Evolutionary conservation across 768 basidiomycete species (phyloP).

Genomic region (Tubosaeta sp.): DNA sequence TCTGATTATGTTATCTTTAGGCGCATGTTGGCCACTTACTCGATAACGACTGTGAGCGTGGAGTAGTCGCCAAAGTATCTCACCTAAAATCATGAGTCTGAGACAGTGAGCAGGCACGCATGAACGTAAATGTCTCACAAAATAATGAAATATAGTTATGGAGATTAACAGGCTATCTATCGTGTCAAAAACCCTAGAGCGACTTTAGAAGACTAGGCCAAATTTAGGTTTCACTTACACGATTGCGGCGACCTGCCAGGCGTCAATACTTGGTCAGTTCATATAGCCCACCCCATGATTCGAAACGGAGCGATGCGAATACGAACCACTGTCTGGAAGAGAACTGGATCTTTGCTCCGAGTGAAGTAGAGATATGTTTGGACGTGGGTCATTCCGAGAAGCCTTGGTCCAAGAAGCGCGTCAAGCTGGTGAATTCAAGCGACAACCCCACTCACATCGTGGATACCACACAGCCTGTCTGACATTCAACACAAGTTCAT

Average conservation of each 20-base stretch:
- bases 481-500: neutral
- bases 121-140: neutral
- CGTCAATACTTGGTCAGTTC: neutral
- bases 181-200: neutral
- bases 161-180: neutral
- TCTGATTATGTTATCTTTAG: neutral
- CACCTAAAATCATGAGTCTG: neutral
- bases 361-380: conserved; percentile 3
- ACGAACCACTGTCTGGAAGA: conserved; percentile 4
- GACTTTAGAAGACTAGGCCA: neutral
- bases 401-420: neutral
- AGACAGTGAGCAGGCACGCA: neutral
- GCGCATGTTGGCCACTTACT: neutral
- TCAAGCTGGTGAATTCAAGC: neutral
- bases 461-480: conserved; percentile 6
- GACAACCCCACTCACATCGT: conserved; percentile 2
- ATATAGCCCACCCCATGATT: neutral
- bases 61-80: conserved; percentile 1
- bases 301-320: neutral
- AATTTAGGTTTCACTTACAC: neutral
- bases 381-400: conserved; percentile 6
- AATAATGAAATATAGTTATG: neutral
- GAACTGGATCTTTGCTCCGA: neutral
- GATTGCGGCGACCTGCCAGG: conserved; percentile 1
- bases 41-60: neutral